Percentiles rank a stretch among this genome's conserved stretches.
phyloP scores from a whole-genome alignment of 306 rosid genomes.

The Cucurbita ficifolia region DNA sequence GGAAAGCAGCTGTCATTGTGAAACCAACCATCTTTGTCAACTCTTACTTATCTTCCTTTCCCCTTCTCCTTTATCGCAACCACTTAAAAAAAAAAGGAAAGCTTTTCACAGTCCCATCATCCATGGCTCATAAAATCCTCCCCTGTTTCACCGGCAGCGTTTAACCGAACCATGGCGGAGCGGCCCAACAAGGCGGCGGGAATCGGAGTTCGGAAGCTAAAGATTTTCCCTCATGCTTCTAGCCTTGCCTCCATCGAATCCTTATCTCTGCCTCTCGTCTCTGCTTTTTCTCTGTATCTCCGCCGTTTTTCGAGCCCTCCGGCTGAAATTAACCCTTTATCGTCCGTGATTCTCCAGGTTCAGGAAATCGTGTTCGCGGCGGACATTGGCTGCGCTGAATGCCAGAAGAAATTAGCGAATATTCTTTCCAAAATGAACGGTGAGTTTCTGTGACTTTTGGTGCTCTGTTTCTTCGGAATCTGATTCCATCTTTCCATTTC shows the following conservation, averaged over 20 bases:
- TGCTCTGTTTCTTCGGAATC: too few species aligned
- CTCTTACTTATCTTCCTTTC: background rate
- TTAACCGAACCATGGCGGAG: background rate
- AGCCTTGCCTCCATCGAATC: constrained; percentile 14
- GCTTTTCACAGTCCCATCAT: background rate
- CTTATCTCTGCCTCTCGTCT: constrained; percentile 50
- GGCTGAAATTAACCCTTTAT: background rate
- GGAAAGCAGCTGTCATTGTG: constrained; percentile 6
- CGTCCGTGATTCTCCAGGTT: background rate
- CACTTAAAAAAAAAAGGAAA: background rate
- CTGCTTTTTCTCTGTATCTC: constrained; percentile 9
- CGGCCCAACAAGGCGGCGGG: background rate
- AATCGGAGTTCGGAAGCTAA: constrained; percentile 1
- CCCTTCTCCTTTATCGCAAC: background rate
- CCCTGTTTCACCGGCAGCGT: background rate
- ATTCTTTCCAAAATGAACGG: constrained; percentile 3
- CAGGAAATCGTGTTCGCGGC: background rate
- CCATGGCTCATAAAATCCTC: background rate
- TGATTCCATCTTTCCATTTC: background rate
- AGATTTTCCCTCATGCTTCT: constrained; percentile 1
- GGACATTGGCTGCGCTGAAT: background rate
- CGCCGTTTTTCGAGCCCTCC: background rate
- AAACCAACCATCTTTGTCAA: constrained; percentile 8
- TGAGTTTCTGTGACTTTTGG: background rate
- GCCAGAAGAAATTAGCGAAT: background rate